A percentile compares a stretch with the other conserved stretches of the same genome.
phyloP scores from a whole-genome alignment of 495 filamentous ascomycete species.

The Rostrohypoxylon terebratum region DNA sequence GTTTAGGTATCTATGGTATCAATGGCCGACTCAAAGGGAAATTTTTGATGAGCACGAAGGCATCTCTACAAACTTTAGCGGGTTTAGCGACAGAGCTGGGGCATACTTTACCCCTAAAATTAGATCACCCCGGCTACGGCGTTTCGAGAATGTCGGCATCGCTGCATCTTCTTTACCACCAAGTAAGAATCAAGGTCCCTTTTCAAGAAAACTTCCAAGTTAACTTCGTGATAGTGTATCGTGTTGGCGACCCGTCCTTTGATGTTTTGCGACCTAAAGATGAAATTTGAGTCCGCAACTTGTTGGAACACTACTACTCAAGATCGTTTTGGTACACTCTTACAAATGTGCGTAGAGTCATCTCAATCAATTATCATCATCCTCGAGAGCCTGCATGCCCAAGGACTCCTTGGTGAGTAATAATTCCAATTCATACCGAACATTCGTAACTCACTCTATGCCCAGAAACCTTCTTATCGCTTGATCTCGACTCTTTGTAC shows the following conservation, averaged over 20 bases:
- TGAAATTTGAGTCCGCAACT: not conserved
- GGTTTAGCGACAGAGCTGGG: not conserved
- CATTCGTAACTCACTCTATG: not conserved
- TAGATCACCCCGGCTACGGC: not conserved
- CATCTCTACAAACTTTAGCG: slow-evolving; percentile 3
- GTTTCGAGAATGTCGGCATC: not conserved
- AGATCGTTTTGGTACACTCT: slow-evolving; percentile 1
- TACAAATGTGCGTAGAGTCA: not conserved
- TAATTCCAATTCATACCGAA: not conserved
- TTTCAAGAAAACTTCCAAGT: not conserved
- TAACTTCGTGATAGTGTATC: not conserved
- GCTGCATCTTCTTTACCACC: slow-evolving; percentile 2
- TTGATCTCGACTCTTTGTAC: not conserved
- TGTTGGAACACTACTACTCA: not conserved
- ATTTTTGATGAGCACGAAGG: not conserved
- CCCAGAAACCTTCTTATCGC: not conserved
- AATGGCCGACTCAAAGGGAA: not conserved
- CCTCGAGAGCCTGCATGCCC: not conserved
- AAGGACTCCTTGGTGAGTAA: not conserved
- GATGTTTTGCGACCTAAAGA: not conserved
- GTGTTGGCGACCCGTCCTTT: not conserved
- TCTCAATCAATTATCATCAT: slow-evolving; percentile 1
- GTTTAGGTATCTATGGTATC: not conserved
- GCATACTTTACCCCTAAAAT: not conserved
- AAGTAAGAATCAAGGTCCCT: not conserved